Evolutionary conservation across 129 eudicot species (phyloP), one percentile per base, ranked within the genome.

Genomic region (Artemisia annua): DNA sequence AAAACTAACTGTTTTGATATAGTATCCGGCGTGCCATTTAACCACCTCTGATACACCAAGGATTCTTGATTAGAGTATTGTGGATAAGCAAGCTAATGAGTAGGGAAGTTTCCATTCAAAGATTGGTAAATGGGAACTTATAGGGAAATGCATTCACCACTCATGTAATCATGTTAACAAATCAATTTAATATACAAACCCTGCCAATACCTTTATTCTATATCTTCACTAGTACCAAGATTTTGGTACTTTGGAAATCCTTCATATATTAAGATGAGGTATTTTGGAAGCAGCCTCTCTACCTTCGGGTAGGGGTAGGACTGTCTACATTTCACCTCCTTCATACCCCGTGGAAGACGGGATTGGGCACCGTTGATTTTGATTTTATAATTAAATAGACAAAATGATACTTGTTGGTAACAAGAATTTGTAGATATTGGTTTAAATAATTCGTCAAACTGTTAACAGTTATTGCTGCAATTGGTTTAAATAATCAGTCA

Each of bases 81-180:
- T 50, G 49, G 59, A 46, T 49, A 48, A 50, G 60, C 50, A 73
- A 61, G 48, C 60, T 22, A 59, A 39, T 12, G 7, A 73, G 77
- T 18, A 62, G 63, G 52, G 78, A 73, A 62, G 78, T 73, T 73
- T 73, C 78, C 70, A 73, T 73, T 73, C 51, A 63, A 48, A 49
- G 59, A 3, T 73, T 62, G 61, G 32, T 73, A 73, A 60, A 24
- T 71, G 66, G 24, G 35, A 39, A 71, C 67, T 46, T 67, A 30
- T 4, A 48, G 73, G 73, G 48, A 69, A 26, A 51, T 69, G 67
- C 67, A 63, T 12, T 28, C 73, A 69, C 17, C 62, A 69, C 48
- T 24, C 53, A 8, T 59, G 62, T 51, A 50, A 69, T 24, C 51
- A 30, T 68, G 44, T 26, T 76, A 56, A 7, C 46, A 39, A 39